Evolutionary conservation across 768 basidiomycete genomes (phyloP), one percentile per base, ranked within the genome.

Genomic region (Trametes cubensis): DNA sequence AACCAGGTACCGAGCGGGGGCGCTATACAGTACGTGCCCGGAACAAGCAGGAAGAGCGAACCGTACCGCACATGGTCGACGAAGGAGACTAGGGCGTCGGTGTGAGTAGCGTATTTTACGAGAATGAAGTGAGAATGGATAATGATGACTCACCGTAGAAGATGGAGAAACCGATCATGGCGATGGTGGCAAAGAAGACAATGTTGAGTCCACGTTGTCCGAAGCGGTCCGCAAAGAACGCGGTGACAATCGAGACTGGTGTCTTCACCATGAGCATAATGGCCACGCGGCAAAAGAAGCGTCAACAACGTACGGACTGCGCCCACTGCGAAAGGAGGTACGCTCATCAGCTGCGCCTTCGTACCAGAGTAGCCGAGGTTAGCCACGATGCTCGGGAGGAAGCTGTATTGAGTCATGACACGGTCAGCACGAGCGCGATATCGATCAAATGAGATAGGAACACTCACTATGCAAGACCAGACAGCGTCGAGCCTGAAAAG

Each of bases 1-100:
- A 76, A 73, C 87, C 87, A 88, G 0, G 85, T 82, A 2, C 78
- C 77, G 30, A 85, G 70, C 0, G 84, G 76, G 2, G 85, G 84
- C 3, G 81, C 83, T 0, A 77, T 70, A n/a, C 79, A 73, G 70
- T 87, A 87, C 0, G 79, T 74, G 17, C 85, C 84, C 0, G 80
- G 68, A 21, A 86, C 75, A 4, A 79, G 79, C 53, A 87, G 74
- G 76, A 86, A 87, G 3, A 87, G 75, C 15, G 81, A 81, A 14
- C 74, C 83, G 61, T 87, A 87, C 65, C 80, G 80, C 38, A 81
- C 67, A 8, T 73, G 66, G 47, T 77, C 73, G 6, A 75, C 72
- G 5, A 67, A 58, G 1, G 82, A 80, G 26, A 56, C 67, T 70
- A 38, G 23, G 18, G 17, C 14, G 21, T 7, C 14, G 28, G 25